Evolutionary conservation across 768 basidiomycete species (phyloP), one percentile per base, ranked within the genome.

Genomic region (Suillus sp.): DNA sequence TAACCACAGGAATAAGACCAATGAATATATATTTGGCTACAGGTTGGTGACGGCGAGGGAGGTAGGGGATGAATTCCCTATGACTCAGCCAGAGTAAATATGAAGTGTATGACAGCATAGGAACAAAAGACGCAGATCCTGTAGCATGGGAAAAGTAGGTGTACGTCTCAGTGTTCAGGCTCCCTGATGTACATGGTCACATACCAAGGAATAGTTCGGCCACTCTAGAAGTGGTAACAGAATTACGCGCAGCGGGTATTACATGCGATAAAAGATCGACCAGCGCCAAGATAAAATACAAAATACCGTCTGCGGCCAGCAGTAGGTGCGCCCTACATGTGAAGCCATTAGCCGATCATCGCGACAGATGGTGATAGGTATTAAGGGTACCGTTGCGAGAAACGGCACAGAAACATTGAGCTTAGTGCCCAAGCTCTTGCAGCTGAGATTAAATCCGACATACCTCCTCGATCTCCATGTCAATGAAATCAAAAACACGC

Each of bases 191-290:
- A 20, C 59, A 27, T 32, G 22, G n/a, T 55, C 35, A 76, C 87
- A 38, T 67, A 91, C 91, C 90, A 42, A 91, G 77, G 62, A 84
- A 61, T 56, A 82, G 81, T 74, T 93, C 87, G 48, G 92, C 69
- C 20, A 70, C 72, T 64, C 79, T 80, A 71, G 88, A 91, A 32
- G 77, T 68, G 56, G 71, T 51, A 18, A 84, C 68, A 58, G 80
- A 78, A 64, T 72, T 75, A 70, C 79, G 82, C 69, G 78, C 81
- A 70, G 82, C 76, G 69, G 88, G 84, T 20, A 85, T 63, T 42
- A 83, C 71, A 68, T 86, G 84, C 37, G 84, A 81, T 55, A 92
- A 71, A 67, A 88, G 76, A 69, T 92, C 89, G 61, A 89, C 67
- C 60, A 90, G 64, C 34, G 84, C 80, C 55, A 91, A 81, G 56